phyloP scores from a whole-genome alignment of 805 yeast genomes.

The Schwanniomyces polymorphus region DNA sequence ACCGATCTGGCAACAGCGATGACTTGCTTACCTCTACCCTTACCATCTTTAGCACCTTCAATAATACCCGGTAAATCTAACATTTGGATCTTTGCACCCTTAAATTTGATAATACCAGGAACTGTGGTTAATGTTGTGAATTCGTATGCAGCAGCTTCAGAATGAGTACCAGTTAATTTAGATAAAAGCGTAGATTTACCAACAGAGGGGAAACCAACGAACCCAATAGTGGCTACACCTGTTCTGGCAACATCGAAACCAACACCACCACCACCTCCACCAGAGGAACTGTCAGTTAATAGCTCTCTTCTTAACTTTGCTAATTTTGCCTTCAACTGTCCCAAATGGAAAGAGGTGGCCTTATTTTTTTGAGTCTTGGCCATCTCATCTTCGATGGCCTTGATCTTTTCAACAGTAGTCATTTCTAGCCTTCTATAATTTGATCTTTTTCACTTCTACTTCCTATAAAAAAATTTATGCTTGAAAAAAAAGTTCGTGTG shows the following conservation, averaged over 20 bases:
- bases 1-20: slow-evolving; percentile 99
- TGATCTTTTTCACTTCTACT: not conserved
- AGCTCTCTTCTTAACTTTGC: slow-evolving; percentile 95
- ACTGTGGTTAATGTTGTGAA: slow-evolving; percentile 97
- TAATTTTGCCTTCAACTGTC: slow-evolving; percentile 93
- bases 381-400: slow-evolving; percentile 96
- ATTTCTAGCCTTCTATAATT: slow-evolving; percentile 11
- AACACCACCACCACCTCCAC: slow-evolving; percentile 87
- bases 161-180: slow-evolving; percentile 90
- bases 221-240: slow-evolving; percentile 96
- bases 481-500: slow-evolving; percentile 14
- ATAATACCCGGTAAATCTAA: slow-evolving; percentile 87
- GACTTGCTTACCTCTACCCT: slow-evolving; percentile 93
- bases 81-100: slow-evolving; percentile 98
- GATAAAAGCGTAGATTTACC: slow-evolving; percentile 84
- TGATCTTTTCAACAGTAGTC: slow-evolving; percentile 61
- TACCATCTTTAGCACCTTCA: slow-evolving; percentile 90
- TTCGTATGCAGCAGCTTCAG: slow-evolving; percentile 98
- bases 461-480: not conserved
- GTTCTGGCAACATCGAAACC: slow-evolving; percentile 99
- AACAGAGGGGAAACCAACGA: slow-evolving; percentile 97
- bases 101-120: slow-evolving; percentile 93
- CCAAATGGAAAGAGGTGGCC: slow-evolving; percentile 96
- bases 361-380: slow-evolving; percentile 96
- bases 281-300: slow-evolving; percentile 58